Percentiles rank a stretch among this genome's conserved stretches.
Evolutionary conservation across 2,329 filamentous ascomycete species (phyloP).

Genomic region (Colletotrichum echinochloae): DNA sequence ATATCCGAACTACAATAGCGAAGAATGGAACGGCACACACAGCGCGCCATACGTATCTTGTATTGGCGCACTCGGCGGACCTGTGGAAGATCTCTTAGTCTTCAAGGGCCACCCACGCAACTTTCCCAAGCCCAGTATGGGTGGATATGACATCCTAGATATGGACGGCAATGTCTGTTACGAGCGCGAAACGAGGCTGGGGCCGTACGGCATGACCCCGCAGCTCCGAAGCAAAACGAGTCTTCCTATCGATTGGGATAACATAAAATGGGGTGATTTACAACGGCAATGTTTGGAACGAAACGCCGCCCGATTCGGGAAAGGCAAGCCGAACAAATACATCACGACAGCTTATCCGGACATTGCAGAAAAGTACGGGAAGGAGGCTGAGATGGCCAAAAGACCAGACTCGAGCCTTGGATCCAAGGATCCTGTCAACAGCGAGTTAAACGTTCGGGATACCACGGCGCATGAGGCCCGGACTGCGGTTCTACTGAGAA

Average conservation of each 20-base stretch:
- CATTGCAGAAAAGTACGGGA: slow-evolving; percentile 11
- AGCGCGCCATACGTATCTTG: slow-evolving; percentile 73
- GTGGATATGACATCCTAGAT: slow-evolving; percentile 69
- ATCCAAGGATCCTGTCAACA: not conserved
- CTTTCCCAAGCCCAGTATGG: slow-evolving; percentile 72
- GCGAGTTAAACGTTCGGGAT: slow-evolving; percentile 2
- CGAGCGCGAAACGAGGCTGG: slow-evolving; percentile 76
- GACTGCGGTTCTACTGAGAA: slow-evolving; percentile 80
- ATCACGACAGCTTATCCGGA: slow-evolving; percentile 52
- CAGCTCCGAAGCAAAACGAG: slow-evolving; percentile 58
- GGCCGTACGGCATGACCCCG: slow-evolving; percentile 71
- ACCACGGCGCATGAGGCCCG: slow-evolving; percentile 51
- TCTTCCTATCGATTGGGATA: slow-evolving; percentile 67
- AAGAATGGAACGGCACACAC: slow-evolving; percentile 66
- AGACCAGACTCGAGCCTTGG: not conserved
- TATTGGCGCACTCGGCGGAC: slow-evolving; percentile 70
- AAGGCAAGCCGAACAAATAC: slow-evolving; percentile 57
- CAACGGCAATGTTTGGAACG: slow-evolving; percentile 73
- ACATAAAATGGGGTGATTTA: slow-evolving; percentile 77
- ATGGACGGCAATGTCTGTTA: slow-evolving; percentile 75
- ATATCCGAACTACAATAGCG: slow-evolving; percentile 77
- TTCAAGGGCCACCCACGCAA: slow-evolving; percentile 70
- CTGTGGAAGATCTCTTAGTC: slow-evolving; percentile 71
- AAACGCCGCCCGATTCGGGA: slow-evolving; percentile 74
- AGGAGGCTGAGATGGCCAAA: not conserved